Evolutionary conservation across 176 grass and related monocot genomes (phyloP).

Genomic region (Oryza brachyantha): DNA sequence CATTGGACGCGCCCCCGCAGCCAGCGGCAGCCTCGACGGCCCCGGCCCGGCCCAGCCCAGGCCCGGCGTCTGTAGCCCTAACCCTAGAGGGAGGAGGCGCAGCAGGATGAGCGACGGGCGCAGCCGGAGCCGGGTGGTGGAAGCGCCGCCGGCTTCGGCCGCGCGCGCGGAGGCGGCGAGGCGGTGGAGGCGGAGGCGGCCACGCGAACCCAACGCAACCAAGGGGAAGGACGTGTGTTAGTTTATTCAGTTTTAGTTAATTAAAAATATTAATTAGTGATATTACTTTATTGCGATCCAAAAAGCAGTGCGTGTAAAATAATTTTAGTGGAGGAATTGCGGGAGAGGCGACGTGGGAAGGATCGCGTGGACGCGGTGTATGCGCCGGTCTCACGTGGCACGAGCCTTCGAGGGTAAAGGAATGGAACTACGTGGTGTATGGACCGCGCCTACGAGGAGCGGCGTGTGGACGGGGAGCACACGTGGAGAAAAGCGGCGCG

Average conservation of each 20-base stretch:
- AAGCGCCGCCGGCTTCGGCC: neutral
- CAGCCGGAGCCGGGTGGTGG: neutral
- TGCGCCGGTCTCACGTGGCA: no score
- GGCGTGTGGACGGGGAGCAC: neutral
- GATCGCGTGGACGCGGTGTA: neutral
- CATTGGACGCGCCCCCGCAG: slow-evolving; percentile 29
- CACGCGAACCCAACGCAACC: neutral
- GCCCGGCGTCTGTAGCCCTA: slow-evolving; percentile 32
- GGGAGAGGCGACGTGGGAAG: neutral
- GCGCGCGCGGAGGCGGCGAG: slow-evolving; percentile 20
- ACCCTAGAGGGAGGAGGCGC: slow-evolving; percentile 34
- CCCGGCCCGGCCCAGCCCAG: neutral
- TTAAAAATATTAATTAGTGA: neutral
- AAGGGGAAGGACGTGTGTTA: neutral
- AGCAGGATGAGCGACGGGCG: neutral
- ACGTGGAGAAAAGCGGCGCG: slow-evolving; percentile 36
- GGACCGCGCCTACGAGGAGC: neutral
- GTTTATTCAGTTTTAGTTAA: neutral
- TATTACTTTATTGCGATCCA: neutral
- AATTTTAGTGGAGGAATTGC: neutral
- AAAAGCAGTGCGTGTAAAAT: slow-evolving; percentile 2
- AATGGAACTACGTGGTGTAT: neutral
- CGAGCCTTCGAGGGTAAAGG: neutral
- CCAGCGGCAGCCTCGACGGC: neutral
- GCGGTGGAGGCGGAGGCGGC: slow-evolving; percentile 29